Percentiles rank a stretch among this genome's conserved stretches.
Evolutionary conservation across 306 rosid species (phyloP).

Genomic region (Pyrus bretschneideri): DNA sequence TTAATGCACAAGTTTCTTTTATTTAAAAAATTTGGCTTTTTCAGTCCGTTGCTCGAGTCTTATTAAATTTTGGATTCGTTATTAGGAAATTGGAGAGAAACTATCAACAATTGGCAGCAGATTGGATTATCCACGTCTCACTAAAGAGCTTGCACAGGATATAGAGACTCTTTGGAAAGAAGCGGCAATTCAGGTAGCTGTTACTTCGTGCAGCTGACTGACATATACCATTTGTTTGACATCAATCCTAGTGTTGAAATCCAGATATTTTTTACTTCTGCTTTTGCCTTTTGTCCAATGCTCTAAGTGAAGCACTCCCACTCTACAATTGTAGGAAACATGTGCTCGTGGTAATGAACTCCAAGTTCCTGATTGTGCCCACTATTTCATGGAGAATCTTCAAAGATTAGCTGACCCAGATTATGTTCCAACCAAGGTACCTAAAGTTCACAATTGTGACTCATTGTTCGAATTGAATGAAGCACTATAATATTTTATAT

Average conservation of each 20-base stretch:
- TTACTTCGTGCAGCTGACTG: slow-evolving; percentile 9
- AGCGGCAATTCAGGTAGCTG: slow-evolving; percentile 82
- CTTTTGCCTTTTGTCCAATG: background rate
- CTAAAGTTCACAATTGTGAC: background rate
- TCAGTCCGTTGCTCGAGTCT: background rate
- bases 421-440: slow-evolving; percentile 94
- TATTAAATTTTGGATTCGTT: slow-evolving; percentile 6
- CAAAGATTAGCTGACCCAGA: slow-evolving; percentile 68
- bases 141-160: slow-evolving; percentile 73
- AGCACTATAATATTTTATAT: background rate
- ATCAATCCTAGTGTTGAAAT: background rate
- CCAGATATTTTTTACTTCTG: background rate
- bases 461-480: background rate
- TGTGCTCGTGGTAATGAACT: slow-evolving; percentile 83
- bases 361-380: slow-evolving; percentile 94
- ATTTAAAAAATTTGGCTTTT: background rate
- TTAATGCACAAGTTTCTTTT: background rate
- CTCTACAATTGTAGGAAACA: slow-evolving; percentile 64
- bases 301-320: background rate
- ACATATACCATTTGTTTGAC: slow-evolving; percentile 2
- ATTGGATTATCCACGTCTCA: slow-evolving; percentile 76
- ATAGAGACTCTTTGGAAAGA: slow-evolving; percentile 86
- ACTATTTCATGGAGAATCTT: slow-evolving; percentile 89
- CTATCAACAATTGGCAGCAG: slow-evolving; percentile 78
- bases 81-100: slow-evolving; percentile 77